Conservation (phyloP, 1,284 basidiomycete genomes). For the Waitea zeae region DNA sequence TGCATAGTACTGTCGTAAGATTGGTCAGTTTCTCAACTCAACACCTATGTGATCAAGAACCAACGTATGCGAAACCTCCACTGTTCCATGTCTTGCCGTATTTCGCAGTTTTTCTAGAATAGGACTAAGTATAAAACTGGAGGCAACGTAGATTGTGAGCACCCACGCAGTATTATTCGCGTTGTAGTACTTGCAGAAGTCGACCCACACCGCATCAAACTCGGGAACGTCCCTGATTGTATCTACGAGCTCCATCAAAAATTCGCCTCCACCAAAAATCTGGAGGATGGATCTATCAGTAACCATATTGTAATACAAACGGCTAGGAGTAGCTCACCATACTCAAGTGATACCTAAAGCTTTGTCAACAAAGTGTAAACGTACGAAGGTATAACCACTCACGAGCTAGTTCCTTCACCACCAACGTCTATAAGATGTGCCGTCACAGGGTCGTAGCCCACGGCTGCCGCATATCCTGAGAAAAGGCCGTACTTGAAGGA, state of each 20-base stretch:
- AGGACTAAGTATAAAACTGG: too few species aligned
- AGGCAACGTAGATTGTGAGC: too few species aligned
- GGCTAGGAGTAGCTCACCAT: slow-evolving; percentile 22
- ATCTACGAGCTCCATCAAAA: slow-evolving; percentile 24
- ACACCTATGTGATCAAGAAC: neutral
- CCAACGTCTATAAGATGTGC: slow-evolving; percentile 22
- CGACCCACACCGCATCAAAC: slow-evolving; percentile 24
- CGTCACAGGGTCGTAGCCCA: slow-evolving; percentile 24
- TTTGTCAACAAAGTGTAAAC: too few species aligned
- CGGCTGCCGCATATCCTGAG: slow-evolving; percentile 19
- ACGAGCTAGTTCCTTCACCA: slow-evolving; percentile 17
- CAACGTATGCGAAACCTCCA: slow-evolving; percentile 19
- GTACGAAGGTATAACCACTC: slow-evolving; percentile 9
- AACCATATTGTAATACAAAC: neutral
- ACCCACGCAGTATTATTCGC: slow-evolving; percentile 20
- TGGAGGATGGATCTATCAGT: neutral
- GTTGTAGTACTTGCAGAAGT: slow-evolving; percentile 22
- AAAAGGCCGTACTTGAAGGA: slow-evolving; percentile 21
- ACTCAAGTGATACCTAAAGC: slow-evolving; percentile 21
- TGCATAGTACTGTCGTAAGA: slow-evolving; percentile 17
- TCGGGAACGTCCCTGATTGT: slow-evolving; percentile 19
- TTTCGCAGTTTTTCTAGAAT: slow-evolving; percentile 18
- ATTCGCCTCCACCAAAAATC: slow-evolving; percentile 21
- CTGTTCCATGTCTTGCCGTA: slow-evolving; percentile 19
- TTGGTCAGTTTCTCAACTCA: too few species aligned